Evolutionary conservation across 2,329 filamentous ascomycete species (phyloP).

Genomic region (Paracoccidioides lutzii): DNA sequence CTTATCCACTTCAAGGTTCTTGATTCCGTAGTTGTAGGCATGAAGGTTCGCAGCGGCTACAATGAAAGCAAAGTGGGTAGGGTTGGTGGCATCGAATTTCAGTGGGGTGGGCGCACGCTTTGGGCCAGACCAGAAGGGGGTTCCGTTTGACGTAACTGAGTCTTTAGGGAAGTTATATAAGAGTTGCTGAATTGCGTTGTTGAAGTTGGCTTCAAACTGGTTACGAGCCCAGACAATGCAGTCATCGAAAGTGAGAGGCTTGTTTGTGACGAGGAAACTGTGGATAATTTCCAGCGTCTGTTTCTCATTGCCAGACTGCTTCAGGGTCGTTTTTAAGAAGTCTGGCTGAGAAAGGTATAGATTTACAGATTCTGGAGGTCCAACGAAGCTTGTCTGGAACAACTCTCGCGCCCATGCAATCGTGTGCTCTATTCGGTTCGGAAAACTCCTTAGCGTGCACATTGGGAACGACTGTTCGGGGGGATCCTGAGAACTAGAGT

Average conservation of each 20-base stretch:
- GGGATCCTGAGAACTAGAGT: constrained; percentile 92
- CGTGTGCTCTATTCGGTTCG: constrained; percentile 95
- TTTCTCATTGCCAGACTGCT: constrained; percentile 91
- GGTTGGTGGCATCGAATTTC: constrained; percentile 74
- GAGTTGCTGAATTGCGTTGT: constrained; percentile 90
- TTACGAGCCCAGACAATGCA: constrained; percentile 91
- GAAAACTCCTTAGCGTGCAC: constrained; percentile 95
- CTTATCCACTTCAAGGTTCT: constrained; percentile 60
- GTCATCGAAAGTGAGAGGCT: constrained; percentile 85
- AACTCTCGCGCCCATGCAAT: constrained; percentile 96
- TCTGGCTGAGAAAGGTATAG: constrained; percentile 83
- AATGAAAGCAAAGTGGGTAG: constrained; percentile 78
- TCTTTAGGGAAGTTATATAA: constrained; percentile 97
- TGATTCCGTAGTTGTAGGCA: constrained; percentile 96
- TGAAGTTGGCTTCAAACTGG: constrained; percentile 92
- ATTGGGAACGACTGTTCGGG: constrained; percentile 98
- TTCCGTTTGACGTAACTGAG: constrained; percentile 71
- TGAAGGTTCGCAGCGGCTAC: constrained; percentile 83
- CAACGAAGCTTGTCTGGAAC: constrained; percentile 88
- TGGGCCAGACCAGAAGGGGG: constrained; percentile 94
- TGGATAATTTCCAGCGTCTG: constrained; percentile 80
- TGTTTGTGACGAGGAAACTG: constrained; percentile 82
- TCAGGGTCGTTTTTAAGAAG: constrained; percentile 74
- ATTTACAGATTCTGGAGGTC: constrained; percentile 86
- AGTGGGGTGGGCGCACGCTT: constrained; percentile 90